Evolutionary conservation across 371 early-diverging fungal species (phyloP), one percentile per base, ranked within the genome.

Genomic region (Nosema muscidifuracis): DNA sequence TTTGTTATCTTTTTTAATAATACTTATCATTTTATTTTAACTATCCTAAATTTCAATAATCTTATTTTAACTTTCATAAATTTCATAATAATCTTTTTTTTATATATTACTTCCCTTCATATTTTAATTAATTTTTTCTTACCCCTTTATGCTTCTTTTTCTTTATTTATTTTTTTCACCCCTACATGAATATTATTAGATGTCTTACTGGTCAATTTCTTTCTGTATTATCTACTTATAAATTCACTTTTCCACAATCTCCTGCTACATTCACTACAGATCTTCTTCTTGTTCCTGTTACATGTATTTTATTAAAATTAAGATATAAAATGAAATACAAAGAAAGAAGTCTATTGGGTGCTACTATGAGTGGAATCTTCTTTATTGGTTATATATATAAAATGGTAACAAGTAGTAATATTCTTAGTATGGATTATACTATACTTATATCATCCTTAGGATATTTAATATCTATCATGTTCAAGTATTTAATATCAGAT

Each of bases 151-250:
- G n/a, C n/a, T n/a, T n/a, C n/a, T n/a, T n/a, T n/a, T n/a, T n/a
- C 15, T 40, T 9, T 9, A 40, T 40, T 9, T 9, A 40, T 9
- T 40, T 40, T 13, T 20, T 47, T n/a, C 47, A 47, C 47, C 47
- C 47, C 47, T n/a, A 10, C 12, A 6, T 47, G n/a, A 47, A 47
- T 47, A 6, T 47, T n/a, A 47, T 3, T 4, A 47, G n/a, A 47
- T 47, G n/a, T 47, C 18, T 13, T 4, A 10, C 6, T 4, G 47
- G 18, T 47, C 20, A 10, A 12, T 12, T 47, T 47, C 20, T 47
- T n/a, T 47, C 47, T n/a, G n/a, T n/a, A 13, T 47, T 47, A 13
- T 47, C n/a, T 47, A n/a, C 47, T 47, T 47, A 47, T n/a, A 47
- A 47, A n/a, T 47, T 4, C 47, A 47, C 47, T 12, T 47, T 12